phyloP scores from a whole-genome alignment of 2,329 filamentous ascomycete genomes.

The Pseudogymnoascus sp. region DNA sequence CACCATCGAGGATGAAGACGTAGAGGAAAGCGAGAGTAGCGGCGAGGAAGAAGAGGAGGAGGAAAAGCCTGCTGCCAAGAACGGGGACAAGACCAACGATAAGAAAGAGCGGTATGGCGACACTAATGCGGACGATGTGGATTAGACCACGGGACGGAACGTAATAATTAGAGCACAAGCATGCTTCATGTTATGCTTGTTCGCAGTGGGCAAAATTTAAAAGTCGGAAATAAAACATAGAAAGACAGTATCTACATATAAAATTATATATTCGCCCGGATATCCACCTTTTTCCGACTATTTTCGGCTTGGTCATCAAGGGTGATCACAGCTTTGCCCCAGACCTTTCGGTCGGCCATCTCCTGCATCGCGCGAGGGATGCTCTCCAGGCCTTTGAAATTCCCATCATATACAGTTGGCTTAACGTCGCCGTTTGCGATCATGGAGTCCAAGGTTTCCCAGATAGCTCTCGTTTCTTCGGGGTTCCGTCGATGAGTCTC shows the following conservation, averaged over 20 bases:
- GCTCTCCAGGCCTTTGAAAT: conserved; percentile 41
- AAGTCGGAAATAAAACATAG: neutral
- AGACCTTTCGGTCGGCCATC: conserved; percentile 39
- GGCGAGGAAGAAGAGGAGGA: conserved; percentile 14
- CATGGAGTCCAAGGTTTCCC: conserved; percentile 41
- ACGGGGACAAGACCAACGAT: conserved; percentile 11
- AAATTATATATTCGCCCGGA: conserved; percentile 1
- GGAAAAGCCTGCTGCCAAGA: conserved; percentile 10
- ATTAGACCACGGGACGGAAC: conserved; percentile 14
- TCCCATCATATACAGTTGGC: conserved; percentile 40
- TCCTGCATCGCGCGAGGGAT: conserved; percentile 43
- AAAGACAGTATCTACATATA: conserved; percentile 5
- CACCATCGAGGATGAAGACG: conserved; percentile 9
- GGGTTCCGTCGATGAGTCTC: conserved; percentile 44
- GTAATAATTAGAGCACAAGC: neutral
- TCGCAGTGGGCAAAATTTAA: neutral
- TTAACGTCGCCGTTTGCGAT: conserved; percentile 39
- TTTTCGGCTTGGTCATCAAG: conserved; percentile 21
- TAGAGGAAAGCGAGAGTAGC: conserved; percentile 12
- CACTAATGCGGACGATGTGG: conserved; percentile 23
- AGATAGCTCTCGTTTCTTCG: conserved; percentile 38
- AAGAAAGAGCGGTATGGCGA: conserved; percentile 13
- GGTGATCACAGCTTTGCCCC: conserved; percentile 47
- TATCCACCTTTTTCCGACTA: neutral
- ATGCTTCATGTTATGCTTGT: neutral